Conservation (phyloP, 2,329 filamentous ascomycete species). For the Gaeumannomyces sp. region DNA sequence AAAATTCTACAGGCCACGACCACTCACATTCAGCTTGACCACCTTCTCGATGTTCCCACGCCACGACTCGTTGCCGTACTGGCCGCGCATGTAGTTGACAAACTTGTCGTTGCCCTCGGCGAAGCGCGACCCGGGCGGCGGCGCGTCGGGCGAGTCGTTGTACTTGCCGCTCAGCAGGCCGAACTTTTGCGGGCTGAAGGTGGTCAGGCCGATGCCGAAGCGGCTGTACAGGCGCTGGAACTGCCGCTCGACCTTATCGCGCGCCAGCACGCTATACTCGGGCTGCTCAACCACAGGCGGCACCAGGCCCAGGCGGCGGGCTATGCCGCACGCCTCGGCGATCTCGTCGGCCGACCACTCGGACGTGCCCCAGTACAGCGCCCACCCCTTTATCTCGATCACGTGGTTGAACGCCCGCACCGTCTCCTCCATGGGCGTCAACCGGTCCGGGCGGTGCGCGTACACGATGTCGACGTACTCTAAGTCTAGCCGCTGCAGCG, state of each 20-base stretch:
- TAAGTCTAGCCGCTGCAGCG: constrained; percentile 51
- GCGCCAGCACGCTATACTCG: constrained; percentile 54
- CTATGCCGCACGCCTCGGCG: constrained; percentile 52
- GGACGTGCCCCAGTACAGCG: constrained; percentile 67
- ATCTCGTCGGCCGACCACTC: constrained; percentile 66
- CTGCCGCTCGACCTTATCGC: constrained; percentile 36
- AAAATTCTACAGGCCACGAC: not conserved
- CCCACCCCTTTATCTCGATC: constrained; percentile 55
- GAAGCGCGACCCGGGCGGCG: constrained; percentile 44
- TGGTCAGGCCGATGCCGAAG: constrained; percentile 48
- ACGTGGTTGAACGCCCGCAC: constrained; percentile 45
- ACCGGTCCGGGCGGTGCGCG: constrained; percentile 52
- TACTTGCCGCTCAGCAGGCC: constrained; percentile 59
- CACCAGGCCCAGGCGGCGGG: constrained; percentile 54
- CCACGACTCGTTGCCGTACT: constrained; percentile 45
- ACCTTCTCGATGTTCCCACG: constrained; percentile 52
- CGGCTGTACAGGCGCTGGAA: constrained; percentile 51
- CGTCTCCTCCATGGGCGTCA: constrained; percentile 56
- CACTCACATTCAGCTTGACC: constrained; percentile 25
- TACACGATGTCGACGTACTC: constrained; percentile 63
- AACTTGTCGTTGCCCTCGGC: constrained; percentile 49
- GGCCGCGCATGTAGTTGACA: constrained; percentile 52
- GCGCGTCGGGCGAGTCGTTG: constrained; percentile 44
- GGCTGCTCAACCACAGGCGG: constrained; percentile 63
- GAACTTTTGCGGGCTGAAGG: constrained; percentile 48